Evolutionary conservation across 2,329 filamentous ascomycete genomes (phyloP).

Genomic region (Macroventuria anomochaeta): DNA sequence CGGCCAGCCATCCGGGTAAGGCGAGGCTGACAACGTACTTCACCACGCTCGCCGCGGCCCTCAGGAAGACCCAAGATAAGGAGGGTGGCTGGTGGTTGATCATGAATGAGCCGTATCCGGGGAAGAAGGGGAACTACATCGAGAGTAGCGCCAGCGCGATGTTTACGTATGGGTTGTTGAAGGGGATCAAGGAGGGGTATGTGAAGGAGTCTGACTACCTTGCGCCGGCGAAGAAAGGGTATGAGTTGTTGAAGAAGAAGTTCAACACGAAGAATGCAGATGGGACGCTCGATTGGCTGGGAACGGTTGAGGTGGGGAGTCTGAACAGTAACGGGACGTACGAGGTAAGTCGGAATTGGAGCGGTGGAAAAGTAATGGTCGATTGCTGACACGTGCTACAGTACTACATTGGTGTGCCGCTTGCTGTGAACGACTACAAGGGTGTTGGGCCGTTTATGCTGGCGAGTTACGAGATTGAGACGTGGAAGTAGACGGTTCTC

Average conservation of each 20-base stretch:
- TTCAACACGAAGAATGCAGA: constrained; percentile 52
- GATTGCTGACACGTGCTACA: constrained; percentile 16
- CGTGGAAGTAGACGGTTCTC: constrained; percentile 1
- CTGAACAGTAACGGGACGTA: constrained; percentile 56
- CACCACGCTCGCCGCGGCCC: constrained; percentile 45
- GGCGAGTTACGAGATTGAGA: constrained; percentile 21
- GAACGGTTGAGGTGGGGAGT: constrained; percentile 58
- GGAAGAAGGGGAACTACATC: constrained; percentile 60
- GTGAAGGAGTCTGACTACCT: constrained; percentile 37
- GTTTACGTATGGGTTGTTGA: constrained; percentile 33
- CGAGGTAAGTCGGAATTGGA: constrained; percentile 47
- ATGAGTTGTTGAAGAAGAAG: constrained; percentile 49
- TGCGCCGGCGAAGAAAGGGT: constrained; percentile 48
- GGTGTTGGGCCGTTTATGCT: constrained; percentile 45
- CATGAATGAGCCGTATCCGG: constrained; percentile 55
- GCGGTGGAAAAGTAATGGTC: not conserved
- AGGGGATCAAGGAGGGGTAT: constrained; percentile 25
- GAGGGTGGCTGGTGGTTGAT: constrained; percentile 63
- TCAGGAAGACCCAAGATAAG: constrained; percentile 49
- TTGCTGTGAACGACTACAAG: constrained; percentile 43
- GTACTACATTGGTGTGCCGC: constrained; percentile 41
- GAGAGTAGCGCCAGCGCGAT: constrained; percentile 64
- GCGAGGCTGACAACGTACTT: constrained; percentile 47
- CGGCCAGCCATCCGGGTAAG: constrained; percentile 39
- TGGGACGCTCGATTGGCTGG: constrained; percentile 56